These are phyloP conservation scores for Aspergillus affinis DNA, from an alignment of 495 filamentous ascomycete species.

Conservation along the genomic window DNA sequence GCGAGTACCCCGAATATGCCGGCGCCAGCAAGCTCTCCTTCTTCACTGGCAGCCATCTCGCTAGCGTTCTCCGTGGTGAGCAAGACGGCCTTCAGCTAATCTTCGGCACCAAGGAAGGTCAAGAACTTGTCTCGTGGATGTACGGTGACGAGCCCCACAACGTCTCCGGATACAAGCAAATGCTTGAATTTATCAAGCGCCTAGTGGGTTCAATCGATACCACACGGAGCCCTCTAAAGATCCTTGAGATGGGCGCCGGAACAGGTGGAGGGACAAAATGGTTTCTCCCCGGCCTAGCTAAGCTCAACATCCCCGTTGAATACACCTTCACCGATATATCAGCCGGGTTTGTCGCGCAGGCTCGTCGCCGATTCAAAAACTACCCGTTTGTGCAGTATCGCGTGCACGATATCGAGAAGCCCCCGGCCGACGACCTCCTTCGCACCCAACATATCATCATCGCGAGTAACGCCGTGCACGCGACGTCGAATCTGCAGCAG, in stretches of 20 bases:
- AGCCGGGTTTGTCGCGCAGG: constrained; percentile 41
- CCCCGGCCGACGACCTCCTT: constrained; percentile 30
- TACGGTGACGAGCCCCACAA: constrained; percentile 48
- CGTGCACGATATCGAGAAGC: constrained; percentile 47
- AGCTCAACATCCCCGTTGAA: constrained; percentile 37
- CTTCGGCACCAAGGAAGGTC: constrained; percentile 46
- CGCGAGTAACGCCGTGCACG: constrained; percentile 51
- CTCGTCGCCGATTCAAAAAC: constrained; percentile 34
- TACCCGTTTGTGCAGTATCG: constrained; percentile 47
- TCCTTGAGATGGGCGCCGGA: constrained; percentile 49
- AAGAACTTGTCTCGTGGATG: constrained; percentile 42
- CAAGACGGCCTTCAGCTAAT: constrained; percentile 48
- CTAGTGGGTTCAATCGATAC: constrained; percentile 22
- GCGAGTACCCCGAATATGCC: constrained; percentile 35
- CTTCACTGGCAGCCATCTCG: constrained; percentile 43
- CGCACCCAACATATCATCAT: constrained; percentile 47
- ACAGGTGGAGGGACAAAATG: constrained; percentile 44
- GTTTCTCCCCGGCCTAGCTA: constrained; percentile 36
- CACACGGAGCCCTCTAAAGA: constrained; percentile 26
- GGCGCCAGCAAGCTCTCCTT: constrained; percentile 41
- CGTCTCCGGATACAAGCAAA: constrained; percentile 36
- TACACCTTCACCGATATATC: constrained; percentile 54
- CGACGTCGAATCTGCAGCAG: constrained; percentile 37
- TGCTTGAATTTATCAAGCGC: constrained; percentile 42
- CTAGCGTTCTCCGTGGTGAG: constrained; percentile 41